Base-by-base conservation (phyloP, 371 early-diverging fungal species). In the Neoconidiobolus thromboides region DNA sequence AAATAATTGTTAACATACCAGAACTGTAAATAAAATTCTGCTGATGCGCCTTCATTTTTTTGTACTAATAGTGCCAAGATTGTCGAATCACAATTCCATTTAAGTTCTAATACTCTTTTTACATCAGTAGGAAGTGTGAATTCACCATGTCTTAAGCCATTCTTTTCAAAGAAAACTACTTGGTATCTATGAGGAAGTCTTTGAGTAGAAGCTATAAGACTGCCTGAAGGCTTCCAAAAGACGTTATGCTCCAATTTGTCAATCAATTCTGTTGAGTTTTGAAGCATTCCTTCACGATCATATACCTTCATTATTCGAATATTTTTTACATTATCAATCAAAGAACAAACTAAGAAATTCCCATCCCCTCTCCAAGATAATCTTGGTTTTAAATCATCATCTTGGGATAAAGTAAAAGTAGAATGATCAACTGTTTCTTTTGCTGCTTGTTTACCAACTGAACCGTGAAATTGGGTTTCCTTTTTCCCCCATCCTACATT, bases 391-490 rank as follows among this genome's bases (percentile, higher is more conserved):
- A 61, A 50, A 68, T 89, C 92, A 61, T 96, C 97, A 60, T 86
- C 82, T 0, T 71, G 69, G 2, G 86, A 82, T n/a, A 67, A 64
- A 15, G 72, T 73, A 53, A 73, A 75, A 66, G 69, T 67, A 9
- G 70, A 70, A 2, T 73, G 64, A 58, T 78, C 78, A 1, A 77
- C 69, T 55, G 75, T 78, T 62, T 65, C 69, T 53, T 71, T 66
- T 4, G 85, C 91, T 3, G 87, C 88, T 50, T 69, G 72, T 67
- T 93, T 96, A 58, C 93, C 93, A 38, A 73, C 87, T 12, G 81
- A 78, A 46, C 97, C 97, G 65, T 96, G 95, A 66, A 95, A 97
- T 68, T 97, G 97, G 4, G 97, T 97, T 66, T 93, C 96, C 61
- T 90, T 92, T 59, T 78, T 83, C 55, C 97, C 97, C 97, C 97